phyloP scores from a whole-genome alignment of 306 rosid genomes.

The Delonix regia region DNA sequence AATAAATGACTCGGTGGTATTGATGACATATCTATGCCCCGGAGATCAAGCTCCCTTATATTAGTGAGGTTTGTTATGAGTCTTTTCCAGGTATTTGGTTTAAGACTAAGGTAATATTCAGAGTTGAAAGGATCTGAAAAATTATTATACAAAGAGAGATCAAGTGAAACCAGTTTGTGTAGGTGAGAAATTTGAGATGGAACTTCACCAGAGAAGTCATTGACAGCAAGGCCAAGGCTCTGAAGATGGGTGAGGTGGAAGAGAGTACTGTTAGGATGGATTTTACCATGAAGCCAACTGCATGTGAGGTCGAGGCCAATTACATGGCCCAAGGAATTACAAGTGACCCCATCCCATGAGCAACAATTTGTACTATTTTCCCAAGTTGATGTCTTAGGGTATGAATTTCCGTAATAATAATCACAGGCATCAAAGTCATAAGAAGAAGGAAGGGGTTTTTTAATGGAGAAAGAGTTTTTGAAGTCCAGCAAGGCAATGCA shows the following conservation, averaged over 20 bases:
- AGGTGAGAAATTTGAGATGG: neutral
- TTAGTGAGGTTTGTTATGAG: neutral
- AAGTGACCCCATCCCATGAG: neutral
- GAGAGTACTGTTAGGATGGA: neutral
- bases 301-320: neutral
- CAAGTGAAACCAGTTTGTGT: neutral
- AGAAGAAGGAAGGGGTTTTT: too few species aligned
- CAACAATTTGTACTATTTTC: neutral
- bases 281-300: neutral
- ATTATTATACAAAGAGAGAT: neutral
- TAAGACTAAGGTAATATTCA: neutral
- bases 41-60: neutral
- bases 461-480: too few species aligned
- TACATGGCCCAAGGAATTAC: neutral
- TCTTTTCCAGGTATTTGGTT: neutral
- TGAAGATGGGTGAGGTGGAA: neutral
- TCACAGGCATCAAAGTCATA: too few species aligned
- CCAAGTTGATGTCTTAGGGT: neutral
- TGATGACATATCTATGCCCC: neutral
- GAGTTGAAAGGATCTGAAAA: too few species aligned
- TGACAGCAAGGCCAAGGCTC: neutral
- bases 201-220: neutral
- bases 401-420: neutral
- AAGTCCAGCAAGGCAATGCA: too few species aligned
- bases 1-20: neutral